These are phyloP conservation scores for Pythium dissotocum DNA, from an alignment of 352 stramenopile genomes.

Conservation along the genomic window DNA sequence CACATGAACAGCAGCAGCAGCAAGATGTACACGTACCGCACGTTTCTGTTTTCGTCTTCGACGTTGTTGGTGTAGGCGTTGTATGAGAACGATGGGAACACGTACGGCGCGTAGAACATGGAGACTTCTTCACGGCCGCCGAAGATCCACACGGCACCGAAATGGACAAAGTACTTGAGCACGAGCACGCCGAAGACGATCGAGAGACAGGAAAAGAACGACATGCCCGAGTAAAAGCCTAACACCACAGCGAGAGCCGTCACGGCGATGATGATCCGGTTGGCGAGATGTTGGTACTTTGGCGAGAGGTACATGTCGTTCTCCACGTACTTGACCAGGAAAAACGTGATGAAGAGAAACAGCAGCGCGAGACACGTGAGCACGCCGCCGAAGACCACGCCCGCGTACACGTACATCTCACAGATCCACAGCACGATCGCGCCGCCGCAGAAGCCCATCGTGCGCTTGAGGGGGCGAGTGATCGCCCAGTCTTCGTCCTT, in stretches of 20 bases:
- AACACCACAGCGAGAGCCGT: conserved; percentile 45
- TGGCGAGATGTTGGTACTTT: conserved; percentile 54
- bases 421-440: conserved; percentile 67
- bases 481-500: conserved; percentile 70
- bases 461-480: conserved; percentile 46
- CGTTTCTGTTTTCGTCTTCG: conserved; percentile 78
- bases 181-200: conserved; percentile 84
- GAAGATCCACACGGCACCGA: conserved; percentile 62
- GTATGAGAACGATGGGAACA: conserved; percentile 92
- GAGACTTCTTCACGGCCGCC: conserved; percentile 52
- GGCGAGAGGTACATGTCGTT: conserved; percentile 83
- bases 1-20: conserved; percentile 81
- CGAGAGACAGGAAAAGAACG: conserved; percentile 85
- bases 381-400: conserved; percentile 49
- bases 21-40: conserved; percentile 65
- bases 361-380: conserved; percentile 61
- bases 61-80: conserved; percentile 91
- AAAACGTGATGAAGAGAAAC: conserved; percentile 75
- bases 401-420: conserved; percentile 76
- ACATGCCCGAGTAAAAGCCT: conserved; percentile 48
- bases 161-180: conserved; percentile 70
- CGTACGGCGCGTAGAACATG: conserved; percentile 85
- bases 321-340: conserved; percentile 81
- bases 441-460: conserved; percentile 32
- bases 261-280: conserved; percentile 36